Evolutionary conservation across 2,329 filamentous ascomycete species (phyloP), one percentile per base, ranked within the genome.

Genomic region (Cladosporium sp.): DNA sequence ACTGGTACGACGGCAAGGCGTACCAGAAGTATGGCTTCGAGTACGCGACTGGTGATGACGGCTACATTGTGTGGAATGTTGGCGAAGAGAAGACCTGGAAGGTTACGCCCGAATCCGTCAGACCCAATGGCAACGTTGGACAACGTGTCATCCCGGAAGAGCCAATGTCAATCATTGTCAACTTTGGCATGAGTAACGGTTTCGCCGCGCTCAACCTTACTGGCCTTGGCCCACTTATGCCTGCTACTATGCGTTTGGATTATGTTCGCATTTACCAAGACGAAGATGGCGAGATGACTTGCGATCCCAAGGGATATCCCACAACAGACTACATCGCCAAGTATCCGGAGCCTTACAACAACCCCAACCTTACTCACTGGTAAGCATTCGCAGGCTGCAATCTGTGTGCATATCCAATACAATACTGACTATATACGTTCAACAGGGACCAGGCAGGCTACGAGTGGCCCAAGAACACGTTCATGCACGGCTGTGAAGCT

Each of bases 121-220:
- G 84, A 3, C 81, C 80, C 0, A 86, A 86, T 65, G 84, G 84
- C 44, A 86, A 86, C 68, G 76, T 85, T 29, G 77, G 78, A 33
- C 77, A 81, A 5, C 77, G 84, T 35, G 77, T 82, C 28, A 76
- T 86, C 16, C 79, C 81, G 0, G 78, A 83, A 69, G 84, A 86
- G 70, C 84, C 84, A 0, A 83, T 86, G 83, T 80, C 81, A 8
- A 76, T 86, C 65, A 76, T 86, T 49, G 74, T 86, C 12, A 86
- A 86, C 67, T 72, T 86, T 4, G 84, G 84, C 1, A 66, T 66
- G 85, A 88, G 86, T 5, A 82, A 83, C 71, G 86, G 84, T 76
- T 91, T 91, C 75, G 85, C 89, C 0, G 75, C 80, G 5, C 79
- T 91, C 67, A 86, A 90, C 71, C 76, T 87, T 66, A 82, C 82